phyloP scores from a whole-genome alignment of 2,329 filamentous ascomycete genomes.

The Zymoseptoria tritici region DNA sequence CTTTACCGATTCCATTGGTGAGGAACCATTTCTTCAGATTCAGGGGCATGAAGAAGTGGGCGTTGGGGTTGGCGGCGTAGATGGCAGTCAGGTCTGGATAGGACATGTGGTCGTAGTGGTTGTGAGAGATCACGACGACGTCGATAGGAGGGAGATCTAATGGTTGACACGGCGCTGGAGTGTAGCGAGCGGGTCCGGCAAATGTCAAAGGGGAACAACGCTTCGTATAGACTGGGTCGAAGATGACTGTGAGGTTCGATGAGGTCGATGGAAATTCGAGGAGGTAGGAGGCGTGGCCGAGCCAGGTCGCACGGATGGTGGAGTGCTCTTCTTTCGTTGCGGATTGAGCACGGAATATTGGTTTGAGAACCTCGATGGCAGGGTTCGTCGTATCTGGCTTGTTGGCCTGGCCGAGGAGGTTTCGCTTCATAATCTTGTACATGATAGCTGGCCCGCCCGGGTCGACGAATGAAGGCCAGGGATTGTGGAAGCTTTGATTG shows the following conservation, averaged over 20 bases:
- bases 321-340: constrained; percentile 46
- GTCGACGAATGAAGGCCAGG: constrained; percentile 48
- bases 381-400: constrained; percentile 57
- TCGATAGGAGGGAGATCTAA: constrained; percentile 71
- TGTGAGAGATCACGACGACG: constrained; percentile 69
- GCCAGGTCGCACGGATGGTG: constrained; percentile 78
- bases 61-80: constrained; percentile 62
- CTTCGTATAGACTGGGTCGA: constrained; percentile 88
- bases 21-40: constrained; percentile 80
- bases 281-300: constrained; percentile 90
- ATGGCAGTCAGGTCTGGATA: constrained; percentile 67
- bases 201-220: constrained; percentile 71
- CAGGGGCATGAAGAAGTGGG: constrained; percentile 80
- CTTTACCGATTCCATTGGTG: constrained; percentile 50
- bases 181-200: constrained; percentile 69
- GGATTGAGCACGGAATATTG: constrained; percentile 50
- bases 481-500: constrained; percentile 50
- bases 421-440: constrained; percentile 36
- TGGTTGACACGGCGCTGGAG: constrained; percentile 66
- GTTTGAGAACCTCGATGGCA: constrained; percentile 59
- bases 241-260: constrained; percentile 71
- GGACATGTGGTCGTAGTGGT: constrained; percentile 88
- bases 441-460: constrained; percentile 29
- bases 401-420: constrained; percentile 42
- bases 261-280: constrained; percentile 67